These are phyloP conservation scores for Adansonia gregorii DNA, from an alignment of 441 rosid species.

Conservation along the genomic window DNA sequence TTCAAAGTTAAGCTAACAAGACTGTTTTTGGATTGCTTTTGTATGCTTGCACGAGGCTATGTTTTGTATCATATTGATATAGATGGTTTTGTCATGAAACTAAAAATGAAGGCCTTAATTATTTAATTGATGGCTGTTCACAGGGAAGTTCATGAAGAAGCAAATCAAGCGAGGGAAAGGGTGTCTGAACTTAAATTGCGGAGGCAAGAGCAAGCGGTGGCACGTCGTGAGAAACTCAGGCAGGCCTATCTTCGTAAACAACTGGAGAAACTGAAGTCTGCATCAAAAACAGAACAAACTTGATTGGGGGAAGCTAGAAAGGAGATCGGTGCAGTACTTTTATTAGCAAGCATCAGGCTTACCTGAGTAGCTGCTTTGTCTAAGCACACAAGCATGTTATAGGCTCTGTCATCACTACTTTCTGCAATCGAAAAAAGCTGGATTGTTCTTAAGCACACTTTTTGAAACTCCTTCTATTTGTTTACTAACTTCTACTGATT, in stretches of 20 bases:
- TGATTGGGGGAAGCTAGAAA: slow-evolving; percentile 24
- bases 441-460: background rate
- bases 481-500: background rate
- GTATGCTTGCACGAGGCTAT: background rate
- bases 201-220: slow-evolving; percentile 75
- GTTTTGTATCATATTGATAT: background rate
- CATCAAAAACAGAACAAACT: slow-evolving; percentile 39
- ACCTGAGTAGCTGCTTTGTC: background rate
- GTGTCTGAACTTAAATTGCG: slow-evolving; percentile 65
- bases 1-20: background rate
- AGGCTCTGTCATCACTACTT: background rate
- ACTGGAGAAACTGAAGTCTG: slow-evolving; percentile 79
- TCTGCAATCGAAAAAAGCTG: background rate
- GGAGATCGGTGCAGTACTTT: slow-evolving; percentile 12
- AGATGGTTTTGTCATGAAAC: background rate
- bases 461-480: background rate
- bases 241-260: slow-evolving; percentile 82
- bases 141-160: slow-evolving; percentile 96
- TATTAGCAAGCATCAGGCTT: background rate
- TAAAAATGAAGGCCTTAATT: background rate
- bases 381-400: background rate
- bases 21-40: background rate
- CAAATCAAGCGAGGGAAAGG: slow-evolving; percentile 76
- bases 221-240: slow-evolving; percentile 76
- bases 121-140: slow-evolving; percentile 16